phyloP scores from a whole-genome alignment of 192 early-diverging fungal species.

The Diversispora eburnea region DNA sequence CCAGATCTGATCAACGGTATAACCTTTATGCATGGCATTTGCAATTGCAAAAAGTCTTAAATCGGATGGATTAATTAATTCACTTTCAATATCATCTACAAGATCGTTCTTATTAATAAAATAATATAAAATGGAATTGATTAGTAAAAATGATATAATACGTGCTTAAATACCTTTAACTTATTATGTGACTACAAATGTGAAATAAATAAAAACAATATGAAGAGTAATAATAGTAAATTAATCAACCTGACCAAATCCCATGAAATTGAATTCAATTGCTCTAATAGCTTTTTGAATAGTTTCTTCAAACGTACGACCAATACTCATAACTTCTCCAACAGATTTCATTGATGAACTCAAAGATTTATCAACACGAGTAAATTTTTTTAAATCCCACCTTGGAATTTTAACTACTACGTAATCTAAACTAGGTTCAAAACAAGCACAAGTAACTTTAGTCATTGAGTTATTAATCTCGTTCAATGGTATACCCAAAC shows the following conservation, averaged over 20 bases:
- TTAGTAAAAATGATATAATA: too few species aligned
- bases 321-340: conserved; percentile 99
- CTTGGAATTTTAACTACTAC: conserved; percentile 95
- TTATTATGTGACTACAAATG: too few species aligned
- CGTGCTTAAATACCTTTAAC: too few species aligned
- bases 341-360: conserved; percentile 94
- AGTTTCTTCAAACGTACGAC: conserved; percentile 92
- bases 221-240: background rate
- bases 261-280: conserved; percentile 81
- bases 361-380: conserved; percentile 80
- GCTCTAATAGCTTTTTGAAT: conserved; percentile 78
- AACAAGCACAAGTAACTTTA: conserved; percentile 91
- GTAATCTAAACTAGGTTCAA: conserved; percentile 96
- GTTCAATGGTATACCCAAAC: conserved; percentile 80
- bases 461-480: conserved; percentile 90
- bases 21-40: conserved; percentile 87
- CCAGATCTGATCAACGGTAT: conserved; percentile 88
- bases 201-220: background rate
- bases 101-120: conserved; percentile 11
- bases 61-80: conserved; percentile 88
- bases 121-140: background rate
- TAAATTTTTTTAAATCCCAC: conserved; percentile 96
- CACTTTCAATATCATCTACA: conserved; percentile 72
- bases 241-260: conserved; percentile 66
- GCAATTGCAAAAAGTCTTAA: conserved; percentile 94